Evolutionary conservation across 345 rosid species (phyloP).

Genomic region (Melaleuca alternifolia): DNA sequence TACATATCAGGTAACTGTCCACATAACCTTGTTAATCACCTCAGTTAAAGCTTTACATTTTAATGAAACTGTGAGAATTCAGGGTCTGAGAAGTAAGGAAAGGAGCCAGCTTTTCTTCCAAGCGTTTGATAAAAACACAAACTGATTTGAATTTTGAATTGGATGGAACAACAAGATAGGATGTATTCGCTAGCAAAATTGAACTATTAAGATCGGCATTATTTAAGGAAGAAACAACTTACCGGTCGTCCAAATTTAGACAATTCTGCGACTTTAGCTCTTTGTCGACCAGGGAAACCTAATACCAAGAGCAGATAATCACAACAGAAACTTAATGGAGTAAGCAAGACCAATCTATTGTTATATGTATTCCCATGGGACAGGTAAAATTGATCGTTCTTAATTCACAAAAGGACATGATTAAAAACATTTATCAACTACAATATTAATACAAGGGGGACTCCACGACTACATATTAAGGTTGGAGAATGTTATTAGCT

Average conservation of each 20-base stretch:
- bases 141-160: not conserved
- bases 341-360: not conserved
- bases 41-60: not conserved
- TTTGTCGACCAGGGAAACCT: conserved; percentile 81
- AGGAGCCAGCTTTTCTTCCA: not conserved
- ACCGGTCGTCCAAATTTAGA: conserved; percentile 93
- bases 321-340: not conserved
- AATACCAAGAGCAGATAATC: conserved; percentile 2
- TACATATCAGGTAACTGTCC: not conserved
- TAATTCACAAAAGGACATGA: not conserved
- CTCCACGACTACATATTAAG: not conserved
- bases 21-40: not conserved
- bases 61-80: not conserved
- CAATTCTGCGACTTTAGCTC: conserved; percentile 71
- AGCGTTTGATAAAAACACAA: not conserved
- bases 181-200: not conserved
- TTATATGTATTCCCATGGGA: not conserved
- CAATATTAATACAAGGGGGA: not conserved
- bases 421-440: not conserved
- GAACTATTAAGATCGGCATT: not conserved
- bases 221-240: conserved; percentile 17
- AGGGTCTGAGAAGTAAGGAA: not conserved
- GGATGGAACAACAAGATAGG: not conserved
- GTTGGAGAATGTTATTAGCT: not conserved
- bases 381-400: not conserved